Base-by-base conservation (phyloP, 2,329 filamentous ascomycete species). In the Xylariomycetidae sp. region DNA sequence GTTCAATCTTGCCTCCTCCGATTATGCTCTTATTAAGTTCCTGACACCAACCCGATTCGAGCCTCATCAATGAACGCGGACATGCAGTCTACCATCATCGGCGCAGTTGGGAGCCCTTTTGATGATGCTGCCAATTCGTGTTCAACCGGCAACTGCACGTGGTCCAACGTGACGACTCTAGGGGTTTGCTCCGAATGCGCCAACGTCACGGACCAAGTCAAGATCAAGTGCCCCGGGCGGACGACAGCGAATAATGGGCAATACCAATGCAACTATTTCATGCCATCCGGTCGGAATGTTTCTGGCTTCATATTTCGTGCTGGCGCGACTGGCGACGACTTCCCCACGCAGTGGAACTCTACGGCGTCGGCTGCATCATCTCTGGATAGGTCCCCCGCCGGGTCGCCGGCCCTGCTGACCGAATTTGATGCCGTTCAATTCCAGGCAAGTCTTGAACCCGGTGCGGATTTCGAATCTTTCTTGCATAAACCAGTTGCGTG, bases 71-170 rank as follows among this genome's bases (percentile, higher is more conserved):
- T 36, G 7, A 19, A 34, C 18, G n/a, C 27, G 3, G 12, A 6
- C 8, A 38, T 38, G 36, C 31, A 34, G 29, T 14, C 31, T n/a
- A 28, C 31, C 8, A 31, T 38, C 9, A 26, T 38, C 10, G 13
- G 17, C 18, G 19, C 36, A 7, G 31, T 28, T 5, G 19, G 17
- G 10, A 29, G 20, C 6, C 22, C 22, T 4, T 13, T 32, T 3
- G 27, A 4, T 10, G 14, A 16, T 5, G 22, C n/a, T 4, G 13
- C 17, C 12, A 24, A 18, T 13, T 7, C 7, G 8, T 38, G 36
- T 16, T 27, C 27, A 6, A 27, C 32, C 2, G 36, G 32, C 3
- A 34, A 34, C 19, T 38, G 36, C 19, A 34, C 31, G 4, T 38
- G 36, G 36, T 10, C 27, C 6, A 20, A 14, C 4, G 20, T 38